Evolutionary conservation across 768 basidiomycete genomes (phyloP), one percentile per base, ranked within the genome.

Genomic region (Pisolithus albus): DNA sequence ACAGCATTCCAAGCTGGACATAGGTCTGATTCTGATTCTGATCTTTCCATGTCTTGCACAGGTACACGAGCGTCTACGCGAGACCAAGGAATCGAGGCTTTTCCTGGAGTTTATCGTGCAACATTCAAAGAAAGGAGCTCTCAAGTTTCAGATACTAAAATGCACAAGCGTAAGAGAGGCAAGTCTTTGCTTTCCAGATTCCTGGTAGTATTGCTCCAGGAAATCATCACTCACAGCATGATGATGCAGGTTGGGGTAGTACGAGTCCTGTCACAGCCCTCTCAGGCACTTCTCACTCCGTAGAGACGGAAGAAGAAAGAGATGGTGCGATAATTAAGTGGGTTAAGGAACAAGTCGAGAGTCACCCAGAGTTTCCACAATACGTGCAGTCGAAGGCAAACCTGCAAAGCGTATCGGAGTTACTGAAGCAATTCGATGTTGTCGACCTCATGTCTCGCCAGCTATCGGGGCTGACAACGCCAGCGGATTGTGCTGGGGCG

Each of bases 361-460:
- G 73, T 28, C 76, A 82, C 51, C 57, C 64, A 2, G 69, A 60
- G 21, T 83, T 76, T 73, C 51, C 54, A 8, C 68, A 69, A 9
- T 82, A 77, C 57, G 80, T 77, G 62, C 63, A 69, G 51, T 69
- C 70, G 6, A 72, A 70, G 49, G 73, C 68, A 8, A 65, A 54
- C 36, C 70, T 65, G n/a, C 72, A 70, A 34, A 68, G 70, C 10
- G 68, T 73, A 9, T 64, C 68, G 8, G 75, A 73, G 39, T 63
- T 78, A 30, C 49, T 80, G 50, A 67, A 69, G 37, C 77, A 79
- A 57, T 86, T 80, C 54, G 60, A 61, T 15, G 77, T 81, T 58
- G 73, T 85, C 39, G 73, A 80, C 54, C 61, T 71, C 30, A 72
- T 76, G 63, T 63, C 79, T 28, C 73, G 78, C 46, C 67, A 71